Percentiles rank a stretch among this genome's conserved stretches.
These are phyloP conservation scores for Jasminum sambac DNA, from an alignment of 257 asterid species.

Conservation along the genomic window DNA sequence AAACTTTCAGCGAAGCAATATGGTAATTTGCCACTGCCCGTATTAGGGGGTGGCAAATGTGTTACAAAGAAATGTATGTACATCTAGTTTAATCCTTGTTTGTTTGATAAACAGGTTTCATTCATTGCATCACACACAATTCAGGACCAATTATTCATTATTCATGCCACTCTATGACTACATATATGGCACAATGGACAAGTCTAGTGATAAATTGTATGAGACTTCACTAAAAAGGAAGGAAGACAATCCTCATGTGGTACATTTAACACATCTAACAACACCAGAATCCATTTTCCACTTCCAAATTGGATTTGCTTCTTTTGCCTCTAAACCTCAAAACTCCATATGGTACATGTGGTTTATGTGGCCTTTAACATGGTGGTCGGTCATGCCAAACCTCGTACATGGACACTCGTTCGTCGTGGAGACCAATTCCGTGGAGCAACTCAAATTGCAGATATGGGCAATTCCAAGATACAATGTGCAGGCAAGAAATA, in stretches of 20 bases:
- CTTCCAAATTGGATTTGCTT: conserved; percentile 54
- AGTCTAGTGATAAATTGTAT: conserved; percentile 33
- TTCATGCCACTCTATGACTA: conserved; percentile 70
- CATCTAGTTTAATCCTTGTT: no score
- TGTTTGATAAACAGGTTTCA: conserved; percentile 56
- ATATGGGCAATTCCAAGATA: conserved; percentile 59
- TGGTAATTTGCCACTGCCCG: no score
- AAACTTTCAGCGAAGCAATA: no score
- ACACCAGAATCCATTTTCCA: conserved; percentile 60
- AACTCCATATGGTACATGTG: conserved; percentile 49
- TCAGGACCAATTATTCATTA: conserved; percentile 56
- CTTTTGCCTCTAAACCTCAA: conserved; percentile 57
- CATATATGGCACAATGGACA: conserved; percentile 55
- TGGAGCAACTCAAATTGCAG: conserved; percentile 46
- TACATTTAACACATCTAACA: conserved; percentile 60
- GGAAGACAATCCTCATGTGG: conserved; percentile 49
- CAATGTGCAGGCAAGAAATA: conserved; percentile 41
- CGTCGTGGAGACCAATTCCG: conserved; percentile 46
- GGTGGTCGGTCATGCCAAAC: conserved; percentile 38
- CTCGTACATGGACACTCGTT: conserved; percentile 36
- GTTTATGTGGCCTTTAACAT: conserved; percentile 47
- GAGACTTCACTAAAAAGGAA: conserved; percentile 39
- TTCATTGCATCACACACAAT: conserved; percentile 70
- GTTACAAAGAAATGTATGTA: no score
- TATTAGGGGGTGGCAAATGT: no score